These are phyloP conservation scores for Orbilia javanica DNA, from an alignment of 2,329 filamentous ascomycete genomes.

Conservation along the genomic window DNA sequence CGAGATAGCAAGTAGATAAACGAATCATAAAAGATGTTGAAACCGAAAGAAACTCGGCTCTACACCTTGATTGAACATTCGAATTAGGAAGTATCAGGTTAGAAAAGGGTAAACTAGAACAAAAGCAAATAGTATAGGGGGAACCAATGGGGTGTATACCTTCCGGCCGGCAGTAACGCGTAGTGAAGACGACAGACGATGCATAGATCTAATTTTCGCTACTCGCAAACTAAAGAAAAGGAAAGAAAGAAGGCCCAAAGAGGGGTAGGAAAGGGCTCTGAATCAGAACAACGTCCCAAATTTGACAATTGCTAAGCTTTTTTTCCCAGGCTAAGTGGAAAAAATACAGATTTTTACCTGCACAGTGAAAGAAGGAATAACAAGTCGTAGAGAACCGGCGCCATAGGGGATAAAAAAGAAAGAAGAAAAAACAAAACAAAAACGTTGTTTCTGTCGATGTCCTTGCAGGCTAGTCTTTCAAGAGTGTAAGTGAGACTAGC, in stretches of 20 bases:
- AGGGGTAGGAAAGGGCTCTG: not conserved
- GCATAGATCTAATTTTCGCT: not conserved
- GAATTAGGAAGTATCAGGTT: no score
- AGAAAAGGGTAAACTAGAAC: no score
- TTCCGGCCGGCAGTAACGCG: not conserved
- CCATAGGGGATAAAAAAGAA: not conserved
- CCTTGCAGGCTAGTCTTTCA: not conserved
- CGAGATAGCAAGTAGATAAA: no score
- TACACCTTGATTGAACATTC: no score
- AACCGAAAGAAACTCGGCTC: no score
- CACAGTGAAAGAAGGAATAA: not conserved
- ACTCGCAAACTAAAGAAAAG: not conserved
- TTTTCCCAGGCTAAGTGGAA: not conserved
- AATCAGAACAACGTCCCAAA: not conserved
- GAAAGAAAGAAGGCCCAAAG: not conserved
- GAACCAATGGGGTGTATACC: not conserved
- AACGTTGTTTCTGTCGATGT: not conserved
- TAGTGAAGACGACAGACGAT: not conserved
- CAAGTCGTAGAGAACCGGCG: not conserved
- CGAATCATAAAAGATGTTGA: no score
- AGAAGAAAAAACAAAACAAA: not conserved
- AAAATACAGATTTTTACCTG: slow-evolving; percentile 4
- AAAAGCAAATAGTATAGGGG: no score
- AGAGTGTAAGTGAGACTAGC: not conserved
- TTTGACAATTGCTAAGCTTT: not conserved